Evolutionary conservation across 2,329 filamentous ascomycete genomes (phyloP).

Genomic region (Stagonosporopsis vannaccii): DNA sequence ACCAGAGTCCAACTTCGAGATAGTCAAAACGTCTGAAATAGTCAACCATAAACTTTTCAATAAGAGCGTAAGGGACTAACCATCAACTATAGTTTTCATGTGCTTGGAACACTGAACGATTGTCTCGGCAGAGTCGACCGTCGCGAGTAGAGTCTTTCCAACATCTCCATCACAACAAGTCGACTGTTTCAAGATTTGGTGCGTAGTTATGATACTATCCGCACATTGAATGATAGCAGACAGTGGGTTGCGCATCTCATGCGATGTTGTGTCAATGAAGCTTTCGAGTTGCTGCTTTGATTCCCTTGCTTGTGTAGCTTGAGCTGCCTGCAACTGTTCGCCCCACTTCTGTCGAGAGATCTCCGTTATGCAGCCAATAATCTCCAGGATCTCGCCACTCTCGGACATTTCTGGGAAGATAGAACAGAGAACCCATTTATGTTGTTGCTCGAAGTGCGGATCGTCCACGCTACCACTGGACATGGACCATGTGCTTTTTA

Average conservation of each 20-base stretch:
- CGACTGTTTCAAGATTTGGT: constrained; percentile 14
- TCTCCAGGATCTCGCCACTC: constrained; percentile 33
- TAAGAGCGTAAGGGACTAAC: not conserved
- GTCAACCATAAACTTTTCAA: not conserved
- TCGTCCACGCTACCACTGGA: not conserved
- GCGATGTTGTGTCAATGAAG: constrained; percentile 46
- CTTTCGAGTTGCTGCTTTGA: constrained; percentile 31
- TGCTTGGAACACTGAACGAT: constrained; percentile 56
- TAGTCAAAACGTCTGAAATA: constrained; percentile 48
- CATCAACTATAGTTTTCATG: constrained; percentile 57
- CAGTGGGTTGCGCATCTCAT: constrained; percentile 56
- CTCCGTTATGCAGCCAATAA: constrained; percentile 48
- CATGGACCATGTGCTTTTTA: constrained; percentile 43
- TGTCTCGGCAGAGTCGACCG: constrained; percentile 50
- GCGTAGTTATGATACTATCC: constrained; percentile 39
- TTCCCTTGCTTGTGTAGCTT: constrained; percentile 32
- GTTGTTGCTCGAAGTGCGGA: constrained; percentile 24
- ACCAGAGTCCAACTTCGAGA: constrained; percentile 55
- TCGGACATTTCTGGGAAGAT: constrained; percentile 38
- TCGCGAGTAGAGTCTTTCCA: constrained; percentile 26
- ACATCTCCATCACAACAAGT: constrained; percentile 19
- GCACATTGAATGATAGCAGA: constrained; percentile 54
- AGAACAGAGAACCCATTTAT: constrained; percentile 42
- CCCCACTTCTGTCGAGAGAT: constrained; percentile 49
- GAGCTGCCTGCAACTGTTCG: constrained; percentile 40